These are phyloP conservation scores for Fusarium albidum DNA, from an alignment of 2,329 filamentous ascomycete genomes.

Conservation along the genomic window DNA sequence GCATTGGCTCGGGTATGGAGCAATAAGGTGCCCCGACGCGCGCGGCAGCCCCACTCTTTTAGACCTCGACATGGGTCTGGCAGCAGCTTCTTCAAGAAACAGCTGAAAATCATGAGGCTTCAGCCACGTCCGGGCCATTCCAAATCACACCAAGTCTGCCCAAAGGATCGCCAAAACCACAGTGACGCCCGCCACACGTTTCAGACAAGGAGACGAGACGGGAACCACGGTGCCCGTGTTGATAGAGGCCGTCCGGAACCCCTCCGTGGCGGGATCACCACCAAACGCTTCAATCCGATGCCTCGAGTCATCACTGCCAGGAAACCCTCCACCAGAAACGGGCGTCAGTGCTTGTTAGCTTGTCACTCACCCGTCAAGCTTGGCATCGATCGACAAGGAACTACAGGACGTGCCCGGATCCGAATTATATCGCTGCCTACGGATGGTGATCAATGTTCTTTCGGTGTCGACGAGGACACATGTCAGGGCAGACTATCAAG, in stretches of 20 bases:
- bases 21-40: constrained; percentile 22
- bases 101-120: constrained; percentile 19
- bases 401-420: constrained; percentile 17
- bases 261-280: constrained; percentile 15
- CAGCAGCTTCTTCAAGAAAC: constrained; percentile 11
- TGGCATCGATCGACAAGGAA: constrained; percentile 17
- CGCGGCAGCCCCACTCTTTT: constrained; percentile 29
- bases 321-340: constrained; percentile 21
- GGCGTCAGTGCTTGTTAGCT: not conserved
- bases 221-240: constrained; percentile 21
- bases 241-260: constrained; percentile 10
- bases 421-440: constrained; percentile 31
- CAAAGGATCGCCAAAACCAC: constrained; percentile 6
- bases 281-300: constrained; percentile 21
- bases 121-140: constrained; percentile 3
- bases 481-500: too few species aligned
- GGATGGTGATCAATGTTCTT: constrained; percentile 29
- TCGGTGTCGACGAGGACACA: constrained; percentile 12
- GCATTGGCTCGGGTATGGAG: constrained; percentile 1
- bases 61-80: constrained; percentile 6
- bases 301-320: constrained; percentile 7
- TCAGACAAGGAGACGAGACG: constrained; percentile 14
- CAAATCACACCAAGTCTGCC: constrained; percentile 10
- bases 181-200: constrained; percentile 23
- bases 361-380: constrained; percentile 11